Percentiles rank a stretch among this genome's conserved stretches.
Conservation (phyloP, 2,329 filamentous ascomycete species). For the Colletotrichum sublineola region DNA sequence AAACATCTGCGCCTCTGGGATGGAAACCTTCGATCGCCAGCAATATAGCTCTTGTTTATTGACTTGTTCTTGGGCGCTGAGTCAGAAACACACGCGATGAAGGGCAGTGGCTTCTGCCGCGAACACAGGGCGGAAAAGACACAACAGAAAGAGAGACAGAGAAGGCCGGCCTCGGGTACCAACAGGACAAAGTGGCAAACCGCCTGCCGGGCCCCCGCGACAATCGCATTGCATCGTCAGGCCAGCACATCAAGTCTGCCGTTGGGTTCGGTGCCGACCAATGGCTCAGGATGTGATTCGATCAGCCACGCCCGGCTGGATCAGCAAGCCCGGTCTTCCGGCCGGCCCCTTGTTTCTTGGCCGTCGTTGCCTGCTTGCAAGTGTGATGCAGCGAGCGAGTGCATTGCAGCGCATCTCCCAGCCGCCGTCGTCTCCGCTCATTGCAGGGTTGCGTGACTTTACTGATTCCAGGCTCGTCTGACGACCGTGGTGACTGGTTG, state of each 20-base stretch:
- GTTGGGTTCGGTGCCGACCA: background rate
- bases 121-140: background rate
- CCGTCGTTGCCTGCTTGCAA: background rate
- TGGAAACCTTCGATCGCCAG: background rate
- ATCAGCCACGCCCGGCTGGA: constrained; percentile 11
- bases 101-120: background rate
- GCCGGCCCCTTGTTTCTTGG: constrained; percentile 24
- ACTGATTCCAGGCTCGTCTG: constrained; percentile 22
- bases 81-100: background rate
- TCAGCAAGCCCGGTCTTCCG: background rate
- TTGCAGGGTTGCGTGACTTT: constrained; percentile 32
- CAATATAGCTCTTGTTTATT: background rate
- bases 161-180: background rate
- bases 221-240: constrained; percentile 2
- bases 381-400: background rate
- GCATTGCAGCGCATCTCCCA: background rate
- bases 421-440: background rate
- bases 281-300: background rate
- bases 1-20: background rate
- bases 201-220: background rate
- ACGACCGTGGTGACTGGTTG: background rate
- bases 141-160: background rate
- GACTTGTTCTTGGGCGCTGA: background rate
- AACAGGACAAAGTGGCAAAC: background rate
- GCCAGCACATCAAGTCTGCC: background rate